Evolutionary conservation across 2,329 filamentous ascomycete species (phyloP).

Genomic region (Gnomoniopsis sp.): DNA sequence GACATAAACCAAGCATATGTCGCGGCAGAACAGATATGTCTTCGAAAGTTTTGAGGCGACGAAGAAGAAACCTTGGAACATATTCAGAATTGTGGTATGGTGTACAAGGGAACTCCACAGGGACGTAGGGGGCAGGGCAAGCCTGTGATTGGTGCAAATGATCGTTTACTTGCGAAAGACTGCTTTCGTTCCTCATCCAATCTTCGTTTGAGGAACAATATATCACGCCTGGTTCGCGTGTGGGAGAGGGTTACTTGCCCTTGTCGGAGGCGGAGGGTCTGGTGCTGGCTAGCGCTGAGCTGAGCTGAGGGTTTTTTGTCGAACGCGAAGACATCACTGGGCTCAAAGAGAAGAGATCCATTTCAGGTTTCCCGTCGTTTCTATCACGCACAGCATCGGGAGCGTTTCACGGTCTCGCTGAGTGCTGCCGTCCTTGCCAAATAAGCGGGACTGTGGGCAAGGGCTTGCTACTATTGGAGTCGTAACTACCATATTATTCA

Average conservation of each 20-base stretch:
- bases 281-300: neutral
- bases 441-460: no score
- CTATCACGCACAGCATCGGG: no score
- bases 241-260: neutral
- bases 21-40: neutral
- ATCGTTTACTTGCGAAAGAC: neutral
- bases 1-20: neutral
- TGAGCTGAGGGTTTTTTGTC: no score
- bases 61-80: neutral
- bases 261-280: conserved; percentile 8
- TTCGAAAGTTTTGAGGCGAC: neutral
- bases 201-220: neutral
- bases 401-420: no score
- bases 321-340: no score
- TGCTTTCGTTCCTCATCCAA: conserved; percentile 2
- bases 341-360: neutral
- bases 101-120: neutral
- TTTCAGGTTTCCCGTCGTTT: neutral
- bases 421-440: no score
- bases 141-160: neutral
- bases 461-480: no score
- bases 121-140: neutral
- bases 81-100: neutral
- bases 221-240: neutral
- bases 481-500: no score